These are phyloP conservation scores for Graphilbum fragrans DNA, from an alignment of 2,329 filamentous ascomycete genomes.

Conservation along the genomic window DNA sequence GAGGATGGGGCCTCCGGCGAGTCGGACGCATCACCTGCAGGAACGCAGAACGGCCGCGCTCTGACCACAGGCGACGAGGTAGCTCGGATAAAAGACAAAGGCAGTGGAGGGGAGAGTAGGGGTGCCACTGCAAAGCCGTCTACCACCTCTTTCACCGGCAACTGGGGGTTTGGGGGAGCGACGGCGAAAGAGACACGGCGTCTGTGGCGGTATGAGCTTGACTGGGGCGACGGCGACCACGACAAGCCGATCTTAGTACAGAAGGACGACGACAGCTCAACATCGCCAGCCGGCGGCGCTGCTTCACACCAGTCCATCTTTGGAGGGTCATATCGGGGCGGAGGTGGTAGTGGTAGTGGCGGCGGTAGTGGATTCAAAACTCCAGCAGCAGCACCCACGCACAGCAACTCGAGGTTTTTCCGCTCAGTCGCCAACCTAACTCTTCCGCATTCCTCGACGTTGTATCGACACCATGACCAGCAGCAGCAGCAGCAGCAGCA, in stretches of 20 bases:
- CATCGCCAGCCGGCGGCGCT: conserved; percentile 8
- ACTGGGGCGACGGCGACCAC: conserved; percentile 57
- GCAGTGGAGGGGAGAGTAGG: conserved; percentile 10
- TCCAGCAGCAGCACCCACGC: conserved; percentile 11
- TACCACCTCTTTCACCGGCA: conserved; percentile 49
- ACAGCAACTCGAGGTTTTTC: conserved; percentile 51
- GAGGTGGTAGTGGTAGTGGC: conserved; percentile 16
- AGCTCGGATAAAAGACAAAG: conserved; percentile 32
- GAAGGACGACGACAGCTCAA: conserved; percentile 42
- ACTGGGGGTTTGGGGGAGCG: not conserved
- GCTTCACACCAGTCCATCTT: conserved; percentile 48
- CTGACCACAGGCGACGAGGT: conserved; percentile 26
- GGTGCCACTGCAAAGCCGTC: not conserved
- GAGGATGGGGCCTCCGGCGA: not conserved
- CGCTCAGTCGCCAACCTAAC: conserved; percentile 75
- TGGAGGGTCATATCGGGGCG: conserved; percentile 20
- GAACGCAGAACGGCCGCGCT: conserved; percentile 4
- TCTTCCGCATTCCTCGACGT: conserved; percentile 23
- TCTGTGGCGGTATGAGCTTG: conserved; percentile 81
- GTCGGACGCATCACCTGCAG: no score
- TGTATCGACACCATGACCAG: no score
- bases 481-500: conserved; percentile 9
- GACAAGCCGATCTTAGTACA: conserved; percentile 85
- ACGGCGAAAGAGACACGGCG: conserved; percentile 20
- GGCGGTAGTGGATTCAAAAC: not conserved